These are phyloP conservation scores for Mentha longifolia DNA, from an alignment of 257 asterid species.

Conservation along the genomic window DNA sequence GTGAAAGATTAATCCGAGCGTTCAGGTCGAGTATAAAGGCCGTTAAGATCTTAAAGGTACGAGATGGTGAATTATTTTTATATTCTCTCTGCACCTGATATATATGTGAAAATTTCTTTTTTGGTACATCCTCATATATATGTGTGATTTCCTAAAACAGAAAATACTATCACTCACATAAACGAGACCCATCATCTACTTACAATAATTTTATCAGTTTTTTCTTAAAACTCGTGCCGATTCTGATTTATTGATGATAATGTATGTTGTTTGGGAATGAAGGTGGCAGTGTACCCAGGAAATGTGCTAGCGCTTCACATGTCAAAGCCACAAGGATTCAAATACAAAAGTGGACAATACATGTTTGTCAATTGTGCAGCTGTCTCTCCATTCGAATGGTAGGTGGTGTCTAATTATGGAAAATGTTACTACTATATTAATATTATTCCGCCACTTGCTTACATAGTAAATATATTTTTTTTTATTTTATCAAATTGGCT, in stretches of 20 bases:
- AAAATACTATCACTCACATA: too few relatives aligned
- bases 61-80: too few relatives aligned
- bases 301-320: slow-evolving; percentile 70
- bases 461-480: too few relatives aligned
- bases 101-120: too few relatives aligned
- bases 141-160: too few relatives aligned
- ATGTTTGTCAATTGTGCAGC: slow-evolving; percentile 68
- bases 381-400: slow-evolving; percentile 79
- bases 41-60: slow-evolving; percentile 79
- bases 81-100: too few relatives aligned
- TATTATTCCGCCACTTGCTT: not conserved
- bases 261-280: not conserved
- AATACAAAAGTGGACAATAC: slow-evolving; percentile 75
- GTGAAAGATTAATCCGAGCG: slow-evolving; percentile 79
- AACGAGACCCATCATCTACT: too few relatives aligned
- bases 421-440: too few relatives aligned
- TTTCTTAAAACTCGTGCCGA: too few relatives aligned
- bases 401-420: not conserved
- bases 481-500: too few relatives aligned
- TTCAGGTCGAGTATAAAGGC: slow-evolving; percentile 77
- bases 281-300: slow-evolving; percentile 80
- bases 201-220: too few relatives aligned
- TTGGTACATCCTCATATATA: too few relatives aligned
- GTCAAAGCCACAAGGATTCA: slow-evolving; percentile 78
- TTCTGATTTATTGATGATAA: not conserved